Conservation (phyloP, 371 early-diverging fungal genomes). For the Mortierella sp. region DNA sequence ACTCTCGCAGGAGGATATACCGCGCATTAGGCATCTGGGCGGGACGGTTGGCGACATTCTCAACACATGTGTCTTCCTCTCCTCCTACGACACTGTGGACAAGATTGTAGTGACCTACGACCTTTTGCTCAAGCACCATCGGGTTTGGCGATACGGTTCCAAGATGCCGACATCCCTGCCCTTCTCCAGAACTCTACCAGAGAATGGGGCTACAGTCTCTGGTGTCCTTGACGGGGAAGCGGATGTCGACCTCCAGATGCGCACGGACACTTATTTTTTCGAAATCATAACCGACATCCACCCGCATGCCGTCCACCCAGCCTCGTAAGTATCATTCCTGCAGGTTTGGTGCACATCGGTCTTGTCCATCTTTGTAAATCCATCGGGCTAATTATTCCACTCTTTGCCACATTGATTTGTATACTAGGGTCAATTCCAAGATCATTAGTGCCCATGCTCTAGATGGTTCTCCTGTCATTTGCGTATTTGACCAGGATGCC, state of each 20-base stretch:
- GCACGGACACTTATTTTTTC: constrained; percentile 51
- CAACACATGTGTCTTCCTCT: constrained; percentile 47
- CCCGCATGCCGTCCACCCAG: no score
- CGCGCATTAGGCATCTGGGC: constrained; percentile 27
- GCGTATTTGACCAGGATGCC: constrained; percentile 56
- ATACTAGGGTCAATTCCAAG: constrained; percentile 24
- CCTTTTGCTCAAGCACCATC: constrained; percentile 37
- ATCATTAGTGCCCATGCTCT: constrained; percentile 21
- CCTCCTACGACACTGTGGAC: constrained; percentile 18
- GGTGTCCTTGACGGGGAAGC: constrained; percentile 21
- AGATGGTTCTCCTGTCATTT: constrained; percentile 50
- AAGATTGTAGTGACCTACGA: constrained; percentile 49
- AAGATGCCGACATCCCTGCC: constrained; percentile 23
- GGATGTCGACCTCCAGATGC: constrained; percentile 29
- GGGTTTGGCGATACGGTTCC: constrained; percentile 52
- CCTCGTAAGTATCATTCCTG: constrained; percentile 32
- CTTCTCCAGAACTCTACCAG: constrained; percentile 15
- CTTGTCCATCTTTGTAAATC: not conserved
- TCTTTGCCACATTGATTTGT: not conserved
- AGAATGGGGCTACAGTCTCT: constrained; percentile 18
- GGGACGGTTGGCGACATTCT: constrained; percentile 35
- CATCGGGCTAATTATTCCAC: not conserved
- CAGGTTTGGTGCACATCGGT: not conserved
- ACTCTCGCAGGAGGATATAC: constrained; percentile 11
- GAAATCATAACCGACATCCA: constrained; percentile 56